Evolutionary conservation across 805 yeast species (phyloP).

Genomic region (Candida berthetii): DNA sequence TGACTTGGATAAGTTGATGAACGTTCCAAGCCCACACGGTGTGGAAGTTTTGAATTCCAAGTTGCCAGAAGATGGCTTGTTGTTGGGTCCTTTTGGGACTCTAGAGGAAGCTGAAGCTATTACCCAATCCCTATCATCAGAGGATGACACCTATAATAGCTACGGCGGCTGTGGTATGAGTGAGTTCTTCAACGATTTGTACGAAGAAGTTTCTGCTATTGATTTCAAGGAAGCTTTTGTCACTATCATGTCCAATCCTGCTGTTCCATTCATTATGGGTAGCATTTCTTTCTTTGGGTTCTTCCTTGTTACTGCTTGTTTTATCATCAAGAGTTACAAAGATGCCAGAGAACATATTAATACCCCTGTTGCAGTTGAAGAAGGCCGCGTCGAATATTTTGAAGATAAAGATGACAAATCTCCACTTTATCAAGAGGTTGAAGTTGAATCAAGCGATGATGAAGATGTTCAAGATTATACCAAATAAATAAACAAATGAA

Average conservation of each 20-base stretch:
- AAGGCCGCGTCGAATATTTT: not conserved
- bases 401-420: constrained; percentile 1
- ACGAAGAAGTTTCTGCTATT: constrained; percentile 8
- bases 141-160: too few relatives aligned
- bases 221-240: constrained; percentile 9
- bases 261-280: not conserved
- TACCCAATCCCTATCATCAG: not conserved
- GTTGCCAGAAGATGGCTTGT: not conserved
- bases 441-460: not conserved
- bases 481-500: not conserved
- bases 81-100: not conserved
- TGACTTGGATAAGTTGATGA: constrained; percentile 3
- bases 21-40: not conserved
- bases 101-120: not conserved
- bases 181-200: constrained; percentile 3
- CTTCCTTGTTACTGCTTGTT: not conserved
- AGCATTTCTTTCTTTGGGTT: not conserved
- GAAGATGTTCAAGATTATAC: not conserved
- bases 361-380: not conserved
- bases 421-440: not conserved
- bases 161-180: not conserved
- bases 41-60: too few relatives aligned
- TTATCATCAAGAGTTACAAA: not conserved
- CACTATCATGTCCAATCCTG: constrained; percentile 1
- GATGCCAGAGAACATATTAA: not conserved